Evolutionary conservation across 495 filamentous ascomycete species (phyloP).

Genomic region (Bacidia gigantensis): DNA sequence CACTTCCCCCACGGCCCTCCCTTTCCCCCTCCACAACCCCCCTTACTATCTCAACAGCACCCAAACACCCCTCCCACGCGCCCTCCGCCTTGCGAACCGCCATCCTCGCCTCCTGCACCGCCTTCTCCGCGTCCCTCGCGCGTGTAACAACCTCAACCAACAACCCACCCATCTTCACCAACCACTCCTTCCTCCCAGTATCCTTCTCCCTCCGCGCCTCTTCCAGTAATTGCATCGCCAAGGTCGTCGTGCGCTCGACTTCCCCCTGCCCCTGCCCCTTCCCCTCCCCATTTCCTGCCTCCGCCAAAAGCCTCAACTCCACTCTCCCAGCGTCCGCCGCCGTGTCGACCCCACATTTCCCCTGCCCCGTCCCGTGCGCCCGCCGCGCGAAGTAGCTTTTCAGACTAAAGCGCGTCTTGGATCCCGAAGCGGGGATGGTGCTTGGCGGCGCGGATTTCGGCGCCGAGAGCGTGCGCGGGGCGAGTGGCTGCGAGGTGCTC

Average conservation of each 20-base stretch:
- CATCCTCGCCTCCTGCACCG: constrained; percentile 25
- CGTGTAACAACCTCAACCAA: constrained; percentile 25
- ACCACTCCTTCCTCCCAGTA: constrained; percentile 19
- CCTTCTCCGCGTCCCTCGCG: constrained; percentile 25
- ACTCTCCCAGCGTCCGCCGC: not conserved
- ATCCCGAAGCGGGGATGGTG: not conserved
- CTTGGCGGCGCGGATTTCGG: no score
- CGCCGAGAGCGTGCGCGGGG: no score
- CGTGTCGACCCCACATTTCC: constrained; percentile 1
- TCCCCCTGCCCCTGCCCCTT: constrained; percentile 11
- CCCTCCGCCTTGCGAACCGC: constrained; percentile 23
- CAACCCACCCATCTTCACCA: constrained; percentile 23
- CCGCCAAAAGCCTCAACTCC: not conserved
- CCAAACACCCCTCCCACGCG: constrained; percentile 19
- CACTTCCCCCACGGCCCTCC: not conserved
- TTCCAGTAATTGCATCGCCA: constrained; percentile 27
- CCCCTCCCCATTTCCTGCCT: no score
- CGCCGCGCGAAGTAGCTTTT: constrained; percentile 15
- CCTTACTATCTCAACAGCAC: constrained; percentile 22
- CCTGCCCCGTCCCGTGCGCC: constrained; percentile 2
- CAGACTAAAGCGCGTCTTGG: not conserved
- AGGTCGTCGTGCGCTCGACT: constrained; percentile 19
- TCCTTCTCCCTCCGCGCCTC: constrained; percentile 21
- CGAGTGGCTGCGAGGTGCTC: constrained; percentile 15
- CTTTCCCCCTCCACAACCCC: constrained; percentile 22